These are phyloP conservation scores for Cerrena zonata DNA, from an alignment of 1,284 basidiomycete species.

Conservation along the genomic window DNA sequence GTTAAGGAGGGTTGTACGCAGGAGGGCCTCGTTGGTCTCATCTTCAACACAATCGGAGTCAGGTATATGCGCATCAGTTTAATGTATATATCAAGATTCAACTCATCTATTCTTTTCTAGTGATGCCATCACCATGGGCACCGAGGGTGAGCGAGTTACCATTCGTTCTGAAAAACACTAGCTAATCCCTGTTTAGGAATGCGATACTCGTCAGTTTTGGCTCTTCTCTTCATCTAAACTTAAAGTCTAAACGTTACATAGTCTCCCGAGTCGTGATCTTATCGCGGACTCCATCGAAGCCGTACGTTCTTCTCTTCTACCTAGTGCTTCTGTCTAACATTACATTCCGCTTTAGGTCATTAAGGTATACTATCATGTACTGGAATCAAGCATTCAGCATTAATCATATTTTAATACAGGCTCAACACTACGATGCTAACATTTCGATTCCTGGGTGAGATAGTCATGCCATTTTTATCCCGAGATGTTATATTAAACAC, in stretches of 20 bases:
- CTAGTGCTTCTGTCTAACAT: neutral
- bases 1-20: conserved; percentile 74
- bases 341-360: conserved; percentile 44
- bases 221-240: conserved; percentile 1
- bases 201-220: conserved; percentile 62
- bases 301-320: conserved; percentile 45
- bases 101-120: conserved; percentile 33
- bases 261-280: conserved; percentile 81
- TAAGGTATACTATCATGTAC: conserved; percentile 39
- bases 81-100: neutral
- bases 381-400: neutral
- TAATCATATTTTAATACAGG: conserved; percentile 35
- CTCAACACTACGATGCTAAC: conserved; percentile 84
- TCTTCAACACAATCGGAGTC: conserved; percentile 77
- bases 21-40: conserved; percentile 70
- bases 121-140: conserved; percentile 81
- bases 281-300: conserved; percentile 90
- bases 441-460: conserved; percentile 64
- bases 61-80: conserved; percentile 45
- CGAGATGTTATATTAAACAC: neutral
- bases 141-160: conserved; percentile 51
- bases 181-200: too few species aligned
- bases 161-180: neutral
- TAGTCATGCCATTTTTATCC: neutral
- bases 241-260: conserved; percentile 25